Evolutionary conservation across 805 yeast species (phyloP), one percentile per base, ranked within the genome.

Genomic region (Monosporozyma yasuniensis): DNA sequence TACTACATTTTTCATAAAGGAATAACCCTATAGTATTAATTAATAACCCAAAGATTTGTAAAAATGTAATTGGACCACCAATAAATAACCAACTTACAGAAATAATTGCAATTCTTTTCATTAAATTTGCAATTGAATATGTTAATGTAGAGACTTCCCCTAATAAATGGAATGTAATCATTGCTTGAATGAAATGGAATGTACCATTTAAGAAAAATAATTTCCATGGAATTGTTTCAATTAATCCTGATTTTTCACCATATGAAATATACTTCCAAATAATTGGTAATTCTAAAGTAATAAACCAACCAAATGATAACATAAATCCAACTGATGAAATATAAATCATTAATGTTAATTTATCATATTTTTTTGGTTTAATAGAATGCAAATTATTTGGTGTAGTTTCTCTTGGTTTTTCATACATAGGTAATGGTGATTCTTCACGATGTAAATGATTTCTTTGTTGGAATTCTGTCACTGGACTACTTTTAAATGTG

Each of bases 81-180:
- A 74, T 76, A 72, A 76, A 77, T 39, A 84, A 51, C 70, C 90
- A 85, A 58, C 96, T 86, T 0, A 83, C 83, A 1, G 84, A 75
- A 42, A 89, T 88, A 28, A 89, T 79, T 1, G 87, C 84, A n/a
- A 89, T 84, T 59, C 96, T 79, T 68, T 89, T 89, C 79, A 89
- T 77, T 78, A 89, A 77, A 42, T 87, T 81, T 2, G 96, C 96
- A 50, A 89, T 82, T 1, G 95, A 84, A 67, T 87, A 89, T 2
- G 93, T 79, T 11, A 89, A 81, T 0, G 96, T 87, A 2, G 95
- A 85, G 5, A 89, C 75, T 61, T 83, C 77, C 19, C 95, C 93
- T 43, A 89, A 68, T 30, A 89, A 72, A 68, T 85, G 87, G 66
- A 86, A 87, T 14, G 95, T 88, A 38, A 89, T 72, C 63, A 88